Base-by-base conservation (phyloP, 2,329 filamentous ascomycete genomes). In the Huntiella omanensis region DNA sequence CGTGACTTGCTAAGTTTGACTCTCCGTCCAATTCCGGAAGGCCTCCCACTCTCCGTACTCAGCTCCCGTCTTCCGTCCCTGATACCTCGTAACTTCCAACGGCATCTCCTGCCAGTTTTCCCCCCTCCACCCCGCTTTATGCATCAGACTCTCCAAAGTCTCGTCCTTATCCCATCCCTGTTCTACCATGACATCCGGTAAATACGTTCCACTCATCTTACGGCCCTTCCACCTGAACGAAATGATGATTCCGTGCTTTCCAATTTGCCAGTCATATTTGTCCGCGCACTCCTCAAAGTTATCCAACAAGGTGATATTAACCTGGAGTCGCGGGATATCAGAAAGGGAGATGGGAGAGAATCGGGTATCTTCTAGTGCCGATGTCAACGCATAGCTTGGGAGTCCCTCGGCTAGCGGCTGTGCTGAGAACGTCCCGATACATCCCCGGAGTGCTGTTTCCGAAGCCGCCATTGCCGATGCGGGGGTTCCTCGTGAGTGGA, bases 161-260 rank as follows among this genome's bases (percentile, higher is more conserved):
- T 96, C 84, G 59, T 96, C 87, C 62, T 91, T 87, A 8, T 73
- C 83, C 91, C 91, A 98, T 12, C 84, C 87, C 60, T 96, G 91
- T 66, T 98, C 91, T 1, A 73, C 66, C 7, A 88, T 82, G 4
- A 98, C 86, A 58, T 95, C 84, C 0, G 91, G 91, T 11, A 98
- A 70, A 57, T 96, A 98, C 0, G 91, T 95, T 1, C 85, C 74
- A 12, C 86, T 83, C 57, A 84, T 85, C 40, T 81, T 74, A 43
- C 77, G 71, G 12, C 77, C 77, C 53, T 77, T 71, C 54, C 84
- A 69, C n/a, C 69, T 68, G 62, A 98, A 96, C 43, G 75, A 80
- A 54, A 98, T 86, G 38, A 86, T 77, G 42, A 96, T 68, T 3
- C 91, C 91, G 60, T 98, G 91, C 2, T 68, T 74, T 51, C 88